A percentile compares a stretch with the other conserved stretches of the same genome.
These are phyloP conservation scores for Sporothrix luriei DNA, from an alignment of 2,329 filamentous ascomycete genomes.

Conservation along the genomic window DNA sequence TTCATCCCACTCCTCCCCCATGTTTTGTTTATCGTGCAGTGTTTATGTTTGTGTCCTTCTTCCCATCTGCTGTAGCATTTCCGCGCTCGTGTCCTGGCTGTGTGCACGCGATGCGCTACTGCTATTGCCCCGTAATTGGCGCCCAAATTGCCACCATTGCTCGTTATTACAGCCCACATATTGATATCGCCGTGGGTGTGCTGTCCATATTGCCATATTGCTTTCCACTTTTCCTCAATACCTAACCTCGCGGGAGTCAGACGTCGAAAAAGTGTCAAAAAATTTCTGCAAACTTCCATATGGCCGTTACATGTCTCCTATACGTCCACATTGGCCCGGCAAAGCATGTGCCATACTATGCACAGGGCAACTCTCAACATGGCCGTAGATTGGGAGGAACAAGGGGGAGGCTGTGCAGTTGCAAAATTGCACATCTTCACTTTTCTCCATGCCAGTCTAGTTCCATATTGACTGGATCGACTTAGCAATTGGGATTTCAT, in stretches of 20 bases:
- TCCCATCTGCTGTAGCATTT: not conserved
- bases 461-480: slow-evolving; percentile 12
- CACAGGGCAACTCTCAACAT: not conserved
- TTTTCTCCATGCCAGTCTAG: slow-evolving; percentile 5
- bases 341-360: slow-evolving; percentile 3
- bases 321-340: not conserved
- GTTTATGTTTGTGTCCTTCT: slow-evolving; percentile 8
- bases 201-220: not conserved
- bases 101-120: not conserved
- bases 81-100: not conserved
- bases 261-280: not conserved
- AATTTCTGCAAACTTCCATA: not conserved
- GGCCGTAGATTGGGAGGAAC: not conserved
- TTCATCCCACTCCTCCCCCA: not conserved
- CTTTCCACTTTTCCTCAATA: not conserved
- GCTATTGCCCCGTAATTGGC: slow-evolving; percentile 6
- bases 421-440: slow-evolving; percentile 18
- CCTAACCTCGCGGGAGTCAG: not conserved
- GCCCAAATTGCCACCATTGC: not conserved
- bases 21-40: slow-evolving; percentile 2
- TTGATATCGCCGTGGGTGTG: not conserved
- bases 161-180: not conserved
- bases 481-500: not conserved
- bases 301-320: not conserved
- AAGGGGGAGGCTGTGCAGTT: slow-evolving; percentile 30